These are phyloP conservation scores for Hsuehochloa calcarea DNA, from an alignment of 176 grass and related monocot genomes.

Conservation along the genomic window DNA sequence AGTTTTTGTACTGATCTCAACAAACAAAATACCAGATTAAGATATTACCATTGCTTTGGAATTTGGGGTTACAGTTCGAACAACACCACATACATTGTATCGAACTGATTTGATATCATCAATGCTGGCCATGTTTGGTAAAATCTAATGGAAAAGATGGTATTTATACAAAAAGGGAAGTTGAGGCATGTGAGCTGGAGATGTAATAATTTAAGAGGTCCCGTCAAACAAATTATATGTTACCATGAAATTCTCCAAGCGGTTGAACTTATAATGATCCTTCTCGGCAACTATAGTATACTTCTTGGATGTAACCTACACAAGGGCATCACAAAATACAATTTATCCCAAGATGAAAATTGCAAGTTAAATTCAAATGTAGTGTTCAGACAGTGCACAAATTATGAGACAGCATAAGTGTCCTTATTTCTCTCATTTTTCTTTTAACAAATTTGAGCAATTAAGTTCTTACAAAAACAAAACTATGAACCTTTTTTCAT, in stretches of 20 bases:
- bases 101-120: slow-evolving; percentile 73
- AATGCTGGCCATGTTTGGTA: slow-evolving; percentile 91
- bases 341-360: slow-evolving; percentile 4
- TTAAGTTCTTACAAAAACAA: slow-evolving; percentile 5
- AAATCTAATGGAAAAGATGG: slow-evolving; percentile 54
- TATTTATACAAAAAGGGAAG: slow-evolving; percentile 26
- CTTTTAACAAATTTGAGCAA: background rate
- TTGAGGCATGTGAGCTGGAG: background rate
- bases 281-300: slow-evolving; percentile 83
- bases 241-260: slow-evolving; percentile 92
- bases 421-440: background rate
- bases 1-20: background rate
- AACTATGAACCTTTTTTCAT: slow-evolving; percentile 13
- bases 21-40: slow-evolving; percentile 17
- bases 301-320: slow-evolving; percentile 90
- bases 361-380: background rate
- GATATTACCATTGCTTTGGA: slow-evolving; percentile 86
- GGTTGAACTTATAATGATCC: slow-evolving; percentile 88
- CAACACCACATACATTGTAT: slow-evolving; percentile 93
- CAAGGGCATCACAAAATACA: slow-evolving; percentile 31
- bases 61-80: slow-evolving; percentile 72
- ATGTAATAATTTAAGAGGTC: background rate
- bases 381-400: slow-evolving; percentile 9
- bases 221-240: slow-evolving; percentile 25
- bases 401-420: background rate